Conservation (phyloP, 2,329 filamentous ascomycete species). For the Apiospora hydei region DNA sequence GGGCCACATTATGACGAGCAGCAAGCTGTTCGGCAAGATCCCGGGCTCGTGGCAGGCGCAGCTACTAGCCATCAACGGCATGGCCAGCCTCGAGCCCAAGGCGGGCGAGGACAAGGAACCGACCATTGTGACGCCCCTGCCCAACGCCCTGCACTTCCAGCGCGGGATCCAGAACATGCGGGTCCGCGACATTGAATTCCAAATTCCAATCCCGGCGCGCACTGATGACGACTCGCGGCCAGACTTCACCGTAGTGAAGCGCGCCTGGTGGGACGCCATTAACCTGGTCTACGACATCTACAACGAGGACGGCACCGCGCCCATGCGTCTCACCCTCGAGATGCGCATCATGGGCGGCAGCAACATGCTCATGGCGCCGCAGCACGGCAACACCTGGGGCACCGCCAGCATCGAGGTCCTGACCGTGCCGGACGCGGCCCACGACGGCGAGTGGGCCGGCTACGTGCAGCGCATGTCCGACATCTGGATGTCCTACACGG, state of each 20-base stretch:
- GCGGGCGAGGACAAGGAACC: constrained; percentile 30
- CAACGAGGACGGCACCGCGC: constrained; percentile 35
- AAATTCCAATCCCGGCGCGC: constrained; percentile 50
- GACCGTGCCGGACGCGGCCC: constrained; percentile 48
- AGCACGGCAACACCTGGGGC: constrained; percentile 48
- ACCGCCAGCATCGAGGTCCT: constrained; percentile 53
- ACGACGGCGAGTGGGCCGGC: constrained; percentile 44
- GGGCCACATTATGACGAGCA: constrained; percentile 7
- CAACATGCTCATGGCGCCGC: constrained; percentile 52
- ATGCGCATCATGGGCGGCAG: constrained; percentile 53
- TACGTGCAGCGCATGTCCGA: constrained; percentile 51
- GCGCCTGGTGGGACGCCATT: constrained; percentile 60
- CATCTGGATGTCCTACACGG: constrained; percentile 49
- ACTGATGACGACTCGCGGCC: constrained; percentile 42
- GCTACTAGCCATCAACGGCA: constrained; percentile 45
- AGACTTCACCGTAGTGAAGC: constrained; percentile 51
- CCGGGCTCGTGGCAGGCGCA: constrained; percentile 35
- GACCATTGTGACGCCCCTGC: constrained; percentile 50
- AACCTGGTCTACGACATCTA: constrained; percentile 50
- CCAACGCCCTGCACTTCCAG: constrained; percentile 56
- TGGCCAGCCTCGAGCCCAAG: constrained; percentile 38
- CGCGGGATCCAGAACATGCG: constrained; percentile 55
- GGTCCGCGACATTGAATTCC: constrained; percentile 52
- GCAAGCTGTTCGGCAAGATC: constrained; percentile 32
- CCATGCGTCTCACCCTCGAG: constrained; percentile 53